Evolutionary conservation across 768 basidiomycete species (phyloP).

Genomic region (Kwoniella mangroviensis): DNA sequence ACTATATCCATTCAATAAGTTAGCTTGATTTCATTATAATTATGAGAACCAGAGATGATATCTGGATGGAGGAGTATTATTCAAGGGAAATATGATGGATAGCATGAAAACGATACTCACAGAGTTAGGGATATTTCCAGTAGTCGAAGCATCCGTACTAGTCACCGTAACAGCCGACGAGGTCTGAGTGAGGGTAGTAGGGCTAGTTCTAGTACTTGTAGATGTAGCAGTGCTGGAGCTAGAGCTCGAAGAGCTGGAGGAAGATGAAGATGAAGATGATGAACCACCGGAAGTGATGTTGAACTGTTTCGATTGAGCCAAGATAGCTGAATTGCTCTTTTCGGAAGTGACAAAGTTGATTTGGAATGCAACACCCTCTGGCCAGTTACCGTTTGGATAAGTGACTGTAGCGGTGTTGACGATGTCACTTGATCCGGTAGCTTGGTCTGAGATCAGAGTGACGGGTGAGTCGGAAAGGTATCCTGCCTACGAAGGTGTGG

Average conservation of each 20-base stretch:
- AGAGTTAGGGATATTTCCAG: conserved; percentile 27
- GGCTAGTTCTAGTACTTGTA: no score
- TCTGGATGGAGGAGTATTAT: no score
- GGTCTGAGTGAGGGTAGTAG: conserved; percentile 20
- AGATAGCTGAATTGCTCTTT: conserved; percentile 63
- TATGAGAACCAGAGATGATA: no score
- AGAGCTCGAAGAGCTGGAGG: conserved; percentile 45
- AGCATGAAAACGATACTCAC: neutral
- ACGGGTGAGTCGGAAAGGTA: conserved; percentile 46
- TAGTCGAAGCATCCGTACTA: conserved; percentile 7
- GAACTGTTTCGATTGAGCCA: conserved; percentile 75
- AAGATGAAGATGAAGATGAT: conserved; percentile 33
- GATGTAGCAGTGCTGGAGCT: no score
- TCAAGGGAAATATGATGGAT: neutral
- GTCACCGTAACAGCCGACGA: conserved; percentile 17
- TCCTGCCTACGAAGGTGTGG: conserved; percentile 26
- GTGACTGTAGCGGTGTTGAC: conserved; percentile 61
- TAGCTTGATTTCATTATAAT: neutral
- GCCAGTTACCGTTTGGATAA: conserved; percentile 68
- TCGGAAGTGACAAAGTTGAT: conserved; percentile 69
- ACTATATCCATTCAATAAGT: neutral
- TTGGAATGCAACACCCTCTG: conserved; percentile 67
- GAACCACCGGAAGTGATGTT: conserved; percentile 59
- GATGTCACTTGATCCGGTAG: conserved; percentile 67
- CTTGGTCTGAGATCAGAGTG: conserved; percentile 47